phyloP scores from a whole-genome alignment of 352 stramenopile genomes.

The Phytopythium aichiense region DNA sequence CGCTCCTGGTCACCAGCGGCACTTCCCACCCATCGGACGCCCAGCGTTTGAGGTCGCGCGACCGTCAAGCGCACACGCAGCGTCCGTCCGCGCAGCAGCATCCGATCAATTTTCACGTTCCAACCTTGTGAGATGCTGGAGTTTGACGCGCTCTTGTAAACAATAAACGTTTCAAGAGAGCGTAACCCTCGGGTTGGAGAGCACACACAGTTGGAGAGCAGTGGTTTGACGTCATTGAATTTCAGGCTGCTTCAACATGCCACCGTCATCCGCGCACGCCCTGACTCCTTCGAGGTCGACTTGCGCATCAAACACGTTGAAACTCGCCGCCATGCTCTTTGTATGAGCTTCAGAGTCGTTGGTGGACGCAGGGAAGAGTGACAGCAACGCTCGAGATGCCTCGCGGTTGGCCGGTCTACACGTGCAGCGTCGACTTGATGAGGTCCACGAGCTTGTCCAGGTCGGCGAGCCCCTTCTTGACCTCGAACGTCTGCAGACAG shows the following conservation, averaged over 20 bases:
- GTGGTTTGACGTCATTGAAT: conserved; percentile 1
- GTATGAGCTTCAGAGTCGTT: not conserved
- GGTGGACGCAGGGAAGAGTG: not conserved
- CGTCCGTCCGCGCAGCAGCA: not conserved
- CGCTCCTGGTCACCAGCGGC: not conserved
- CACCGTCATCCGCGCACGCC: not conserved
- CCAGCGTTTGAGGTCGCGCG: not conserved
- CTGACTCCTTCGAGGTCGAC: not conserved
- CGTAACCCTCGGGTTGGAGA: not conserved
- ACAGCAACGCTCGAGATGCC: not conserved
- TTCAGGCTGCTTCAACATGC: conserved; percentile 5
- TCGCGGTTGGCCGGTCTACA: not conserved
- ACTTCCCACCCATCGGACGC: not conserved
- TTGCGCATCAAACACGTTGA: not conserved
- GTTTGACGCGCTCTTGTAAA: not conserved
- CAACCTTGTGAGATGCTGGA: not conserved
- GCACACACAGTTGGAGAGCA: not conserved
- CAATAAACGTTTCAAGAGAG: not conserved
- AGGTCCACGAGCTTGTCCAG: conserved; percentile 71
- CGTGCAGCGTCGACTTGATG: conserved; percentile 55
- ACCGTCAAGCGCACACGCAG: not conserved
- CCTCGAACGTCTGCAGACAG: conserved; percentile 77
- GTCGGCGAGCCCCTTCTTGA: conserved; percentile 83
- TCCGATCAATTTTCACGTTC: not conserved
- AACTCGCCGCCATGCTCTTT: conserved; percentile 2